Conservation (phyloP, 768 basidiomycete genomes). For the Amanita brunnescens region DNA sequence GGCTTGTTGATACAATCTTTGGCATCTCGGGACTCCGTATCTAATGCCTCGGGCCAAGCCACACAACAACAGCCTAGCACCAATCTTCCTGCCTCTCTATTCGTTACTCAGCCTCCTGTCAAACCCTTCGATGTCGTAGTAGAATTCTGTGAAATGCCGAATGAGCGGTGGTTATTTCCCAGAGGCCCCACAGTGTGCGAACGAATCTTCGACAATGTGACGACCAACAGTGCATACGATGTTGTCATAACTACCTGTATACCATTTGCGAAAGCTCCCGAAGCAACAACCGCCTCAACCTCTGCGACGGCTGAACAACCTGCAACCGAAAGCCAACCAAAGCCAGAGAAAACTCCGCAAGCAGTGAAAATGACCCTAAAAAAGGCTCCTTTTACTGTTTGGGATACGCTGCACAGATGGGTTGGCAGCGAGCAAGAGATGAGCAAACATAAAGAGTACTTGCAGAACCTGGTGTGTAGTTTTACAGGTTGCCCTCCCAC, state of each 20-base stretch:
- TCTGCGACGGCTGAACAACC: conserved; percentile 6
- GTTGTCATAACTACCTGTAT: conserved; percentile 36
- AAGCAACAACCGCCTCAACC: not conserved
- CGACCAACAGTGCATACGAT: conserved; percentile 16
- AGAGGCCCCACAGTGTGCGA: conserved; percentile 48
- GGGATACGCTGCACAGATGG: conserved; percentile 57
- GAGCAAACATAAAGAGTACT: conserved; percentile 35
- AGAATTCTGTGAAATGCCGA: conserved; percentile 55
- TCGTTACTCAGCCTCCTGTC: conserved; percentile 19
- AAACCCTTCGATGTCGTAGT: conserved; percentile 68
- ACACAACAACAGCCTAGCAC: conserved; percentile 9
- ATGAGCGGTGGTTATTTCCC: conserved; percentile 63
- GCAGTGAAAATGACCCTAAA: conserved; percentile 41
- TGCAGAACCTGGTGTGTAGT: conserved; percentile 38
- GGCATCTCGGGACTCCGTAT: conserved; percentile 24
- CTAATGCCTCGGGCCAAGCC: conserved; percentile 10
- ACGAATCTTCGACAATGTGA: conserved; percentile 16
- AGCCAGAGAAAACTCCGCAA: conserved; percentile 17
- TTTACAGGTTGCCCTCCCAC: not conserved
- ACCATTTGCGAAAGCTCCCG: conserved; percentile 28
- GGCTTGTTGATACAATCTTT: conserved; percentile 68
- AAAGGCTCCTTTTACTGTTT: conserved; percentile 37
- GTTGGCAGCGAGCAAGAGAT: conserved; percentile 47
- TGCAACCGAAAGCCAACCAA: conserved; percentile 8
- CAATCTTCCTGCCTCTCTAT: conserved; percentile 9